Evolutionary conservation across 371 early-diverging fungal species (phyloP), one percentile per base, ranked within the genome.

Genomic region (Nematocida minor): DNA sequence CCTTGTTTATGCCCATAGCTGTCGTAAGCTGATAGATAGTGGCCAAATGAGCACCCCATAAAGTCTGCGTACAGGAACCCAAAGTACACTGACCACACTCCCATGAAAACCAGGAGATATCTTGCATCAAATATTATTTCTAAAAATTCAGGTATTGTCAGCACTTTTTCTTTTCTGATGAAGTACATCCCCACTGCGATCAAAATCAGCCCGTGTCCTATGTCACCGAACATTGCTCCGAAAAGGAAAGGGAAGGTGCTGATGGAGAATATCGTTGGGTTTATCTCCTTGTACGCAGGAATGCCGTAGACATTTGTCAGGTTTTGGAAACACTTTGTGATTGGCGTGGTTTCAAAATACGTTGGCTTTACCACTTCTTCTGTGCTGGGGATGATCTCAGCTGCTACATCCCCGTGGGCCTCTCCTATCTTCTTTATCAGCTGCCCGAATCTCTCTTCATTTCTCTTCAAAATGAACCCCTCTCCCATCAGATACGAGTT

Each of bases 171-270:
- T 85, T 66, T 94, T 84, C 80, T 88, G 87, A 90, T 88, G 67
- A 95, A 84, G 80, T 90, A 91, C 1, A 89, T 83, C 2, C 90
- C 93, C 66, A 88, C 82, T 25, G 91, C 80, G 6, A 92, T 83
- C 85, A 95, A 88, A 55, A 96, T 78, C 63, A 93, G 81, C 18
- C 96, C 99, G 82, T 99, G 99, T 32, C 96, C 96, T 49, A 96
- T 88, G 87, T 99, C 99, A 70, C 97, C 97, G 89, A 97, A 99
- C 99, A 99, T 99, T 69, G 95, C 90, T 44, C 97, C 97, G 87
- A 97, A 97, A 66, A 97, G 83, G 86, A 97, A 96, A 20, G 99
- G 99, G 89, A 97, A 97, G 0, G 95, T 93, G 49, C 96, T 91
- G 31, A 93, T 85, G 0, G 94, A 93, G 82, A 96, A 97, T 42